Evolutionary conservation across 2,329 filamentous ascomycete genomes (phyloP).

Genomic region (Scortechinia acanthostroma): DNA sequence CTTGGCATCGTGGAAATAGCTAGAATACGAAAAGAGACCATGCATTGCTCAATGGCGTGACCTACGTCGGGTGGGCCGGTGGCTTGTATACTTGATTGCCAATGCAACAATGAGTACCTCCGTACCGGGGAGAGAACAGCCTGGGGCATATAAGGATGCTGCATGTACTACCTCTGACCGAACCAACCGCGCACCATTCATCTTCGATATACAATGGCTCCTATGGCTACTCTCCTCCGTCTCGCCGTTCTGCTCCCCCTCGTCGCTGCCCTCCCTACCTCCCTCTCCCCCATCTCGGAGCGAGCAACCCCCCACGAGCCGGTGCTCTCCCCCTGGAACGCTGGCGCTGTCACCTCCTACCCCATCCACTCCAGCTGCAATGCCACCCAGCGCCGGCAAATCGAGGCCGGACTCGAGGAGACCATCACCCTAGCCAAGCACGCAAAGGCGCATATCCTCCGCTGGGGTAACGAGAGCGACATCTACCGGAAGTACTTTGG

Average conservation of each 20-base stretch:
- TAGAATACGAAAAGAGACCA: too few species aligned
- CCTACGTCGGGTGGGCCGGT: too few species aligned
- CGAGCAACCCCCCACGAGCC: not conserved
- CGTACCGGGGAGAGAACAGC: constrained; percentile 6
- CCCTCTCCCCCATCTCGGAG: not conserved
- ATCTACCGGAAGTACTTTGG: constrained; percentile 65
- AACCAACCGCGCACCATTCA: too few species aligned
- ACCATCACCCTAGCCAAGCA: constrained; percentile 47
- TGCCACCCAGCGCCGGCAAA: constrained; percentile 45
- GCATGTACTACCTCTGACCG: too few species aligned
- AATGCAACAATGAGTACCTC: not conserved
- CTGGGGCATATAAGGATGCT: too few species aligned
- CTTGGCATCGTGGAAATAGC: too few species aligned
- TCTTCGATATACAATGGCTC: too few species aligned
- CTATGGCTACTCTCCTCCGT: too few species aligned
- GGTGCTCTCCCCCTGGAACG: not conserved
- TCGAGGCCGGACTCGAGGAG: constrained; percentile 49
- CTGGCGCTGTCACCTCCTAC: constrained; percentile 12
- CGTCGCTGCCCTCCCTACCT: not conserved
- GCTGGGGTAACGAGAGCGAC: constrained; percentile 45
- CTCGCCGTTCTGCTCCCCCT: too few species aligned
- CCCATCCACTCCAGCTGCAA: constrained; percentile 63
- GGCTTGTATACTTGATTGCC: too few species aligned
- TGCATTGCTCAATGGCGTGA: too few species aligned
- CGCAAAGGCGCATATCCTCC: constrained; percentile 54